phyloP scores from a whole-genome alignment of 75 land plant species.

The Cunninghamia lanceolata region DNA sequence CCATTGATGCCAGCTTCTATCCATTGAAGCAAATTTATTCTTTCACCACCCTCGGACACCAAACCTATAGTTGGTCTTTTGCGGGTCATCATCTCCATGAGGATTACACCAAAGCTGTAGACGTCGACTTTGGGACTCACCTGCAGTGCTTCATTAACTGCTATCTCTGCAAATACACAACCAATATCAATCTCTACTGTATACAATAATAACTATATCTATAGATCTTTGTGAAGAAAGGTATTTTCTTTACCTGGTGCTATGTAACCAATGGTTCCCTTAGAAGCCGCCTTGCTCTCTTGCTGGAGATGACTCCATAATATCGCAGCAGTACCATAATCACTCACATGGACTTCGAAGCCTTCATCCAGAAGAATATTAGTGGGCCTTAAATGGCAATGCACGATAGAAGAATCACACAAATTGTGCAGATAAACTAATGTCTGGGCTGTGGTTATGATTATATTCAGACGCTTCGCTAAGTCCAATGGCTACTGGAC shows the following conservation, averaged over 20 bases:
- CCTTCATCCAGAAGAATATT: constrained; percentile 67
- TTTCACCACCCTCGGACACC: constrained; percentile 18
- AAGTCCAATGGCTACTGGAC: constrained; percentile 5
- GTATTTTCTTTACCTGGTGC: constrained; percentile 44
- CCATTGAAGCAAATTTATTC: constrained; percentile 32
- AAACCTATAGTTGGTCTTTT: constrained; percentile 23
- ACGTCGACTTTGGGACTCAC: constrained; percentile 52
- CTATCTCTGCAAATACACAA: constrained; percentile 11
- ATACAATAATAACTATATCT: neutral
- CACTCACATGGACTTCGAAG: constrained; percentile 53
- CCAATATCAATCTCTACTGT: neutral
- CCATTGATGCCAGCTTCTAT: constrained; percentile 14
- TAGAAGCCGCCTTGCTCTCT: constrained; percentile 24
- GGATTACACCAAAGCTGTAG: constrained; percentile 58
- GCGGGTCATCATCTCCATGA: constrained; percentile 49
- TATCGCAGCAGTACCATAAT: constrained; percentile 65
- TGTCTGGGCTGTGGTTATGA: constrained; percentile 43
- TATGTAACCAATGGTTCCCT: constrained; percentile 65
- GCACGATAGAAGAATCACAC: constrained; percentile 55
- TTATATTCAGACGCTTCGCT: constrained; percentile 32
- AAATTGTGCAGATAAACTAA: constrained; percentile 62
- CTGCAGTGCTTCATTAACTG: constrained; percentile 22
- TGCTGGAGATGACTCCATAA: constrained; percentile 33
- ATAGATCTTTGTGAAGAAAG: constrained; percentile 5
- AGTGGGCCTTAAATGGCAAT: constrained; percentile 80